Base-by-base conservation (phyloP, 495 filamentous ascomycete genomes). In the Trichoderma reesei region DNA sequence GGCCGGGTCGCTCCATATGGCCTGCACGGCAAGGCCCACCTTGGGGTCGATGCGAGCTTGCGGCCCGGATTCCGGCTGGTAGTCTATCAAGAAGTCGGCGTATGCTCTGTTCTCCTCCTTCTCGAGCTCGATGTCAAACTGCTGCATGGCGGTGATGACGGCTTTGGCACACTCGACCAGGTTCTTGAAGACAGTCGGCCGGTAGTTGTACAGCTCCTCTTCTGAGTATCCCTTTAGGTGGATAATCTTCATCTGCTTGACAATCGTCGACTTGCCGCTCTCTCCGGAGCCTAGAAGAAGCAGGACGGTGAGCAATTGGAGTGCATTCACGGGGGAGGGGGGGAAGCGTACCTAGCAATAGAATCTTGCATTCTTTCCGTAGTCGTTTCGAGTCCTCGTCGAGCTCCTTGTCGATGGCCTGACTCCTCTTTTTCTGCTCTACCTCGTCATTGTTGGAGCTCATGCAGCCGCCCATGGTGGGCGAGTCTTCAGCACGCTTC, bases 241-340 rank as follows among this genome's bases (percentile, higher is more conserved):
- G 68, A 98, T 98, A 71, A 98, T 98, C 77, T 98, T 98, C 94
- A 98, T 98, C 81, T 98, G 94, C 75, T 98, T 98, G 67, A 98
- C 94, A 67, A 98, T 97, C 4, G 94, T 98, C 60, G 94, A 97
- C 76, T 98, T 98, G 60, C 94, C 94, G 76, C 92, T 97, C 81
- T 98, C 94, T 65, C 94, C 94, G 64, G 94, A 97, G 44, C 94
- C 94, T 98, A 71, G 51, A 59, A 56, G 34, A 61, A 48, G n/a
- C 5, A 6, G 1, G 26, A 61, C 31, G 18, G 3, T 18, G 62
- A 34, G n/a, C 44, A 68, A 62, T 59, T 60, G 48, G 26, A 18
- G 20, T 5, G 44, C 44, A 18, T 7, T n/a, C 36, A 41, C 41
- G 37, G 36, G 41, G 31, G 18, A 59, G 69, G 66, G 61, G 69